Evolutionary conservation across 129 eudicot genomes (phyloP).

Genomic region (sunflower (Helianthus annuus)): DNA sequence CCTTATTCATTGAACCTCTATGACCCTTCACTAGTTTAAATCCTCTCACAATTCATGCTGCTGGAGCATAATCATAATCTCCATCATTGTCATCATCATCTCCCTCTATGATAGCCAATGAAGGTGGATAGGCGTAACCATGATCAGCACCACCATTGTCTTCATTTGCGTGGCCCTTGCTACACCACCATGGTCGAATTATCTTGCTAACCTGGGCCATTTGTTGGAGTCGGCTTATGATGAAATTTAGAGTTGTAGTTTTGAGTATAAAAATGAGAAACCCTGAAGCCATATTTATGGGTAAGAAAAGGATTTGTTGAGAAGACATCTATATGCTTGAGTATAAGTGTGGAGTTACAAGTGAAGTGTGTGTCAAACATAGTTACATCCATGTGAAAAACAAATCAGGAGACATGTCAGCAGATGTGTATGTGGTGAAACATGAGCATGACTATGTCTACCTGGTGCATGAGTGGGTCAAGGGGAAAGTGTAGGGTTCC

Average conservation of each 20-base stretch:
- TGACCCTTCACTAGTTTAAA: not conserved
- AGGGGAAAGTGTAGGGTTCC: not conserved
- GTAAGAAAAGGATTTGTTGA: not conserved
- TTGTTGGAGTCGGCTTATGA: not conserved
- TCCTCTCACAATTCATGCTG: conserved; percentile 17
- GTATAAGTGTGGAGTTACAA: conserved; percentile 33
- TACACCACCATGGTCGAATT: conserved; percentile 15
- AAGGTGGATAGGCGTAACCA: conserved; percentile 6
- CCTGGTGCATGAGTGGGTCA: not conserved
- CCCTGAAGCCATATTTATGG: conserved; percentile 15
- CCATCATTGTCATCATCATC: conserved; percentile 24
- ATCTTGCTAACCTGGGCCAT: conserved; percentile 17
- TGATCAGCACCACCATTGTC: conserved; percentile 14
- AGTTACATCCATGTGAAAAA: conserved; percentile 1
- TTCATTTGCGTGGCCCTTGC: not conserved
- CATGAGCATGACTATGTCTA: not conserved
- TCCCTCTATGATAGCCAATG: conserved; percentile 10
- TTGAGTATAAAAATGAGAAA: not conserved
- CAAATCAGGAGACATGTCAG: conserved; percentile 4
- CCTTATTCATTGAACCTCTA: not conserved
- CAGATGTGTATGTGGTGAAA: not conserved
- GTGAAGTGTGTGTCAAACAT: conserved; percentile 22
- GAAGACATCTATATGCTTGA: not conserved
- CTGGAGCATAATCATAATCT: conserved; percentile 32
- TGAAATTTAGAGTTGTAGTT: not conserved